phyloP scores from a whole-genome alignment of 306 rosid genomes.

The Myrica gale region DNA sequence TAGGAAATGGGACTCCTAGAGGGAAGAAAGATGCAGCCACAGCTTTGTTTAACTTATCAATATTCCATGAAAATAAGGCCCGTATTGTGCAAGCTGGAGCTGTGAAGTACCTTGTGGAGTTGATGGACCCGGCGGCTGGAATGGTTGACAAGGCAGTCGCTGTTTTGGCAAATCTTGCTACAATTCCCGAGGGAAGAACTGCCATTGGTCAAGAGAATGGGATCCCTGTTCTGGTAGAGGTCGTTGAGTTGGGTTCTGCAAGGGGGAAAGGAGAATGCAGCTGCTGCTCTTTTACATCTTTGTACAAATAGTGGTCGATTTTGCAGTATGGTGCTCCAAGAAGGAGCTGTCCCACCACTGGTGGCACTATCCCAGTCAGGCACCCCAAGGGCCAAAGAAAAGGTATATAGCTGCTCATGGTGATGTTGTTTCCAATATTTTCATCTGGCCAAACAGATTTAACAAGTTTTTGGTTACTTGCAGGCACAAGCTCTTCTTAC shows the following conservation, averaged over 20 bases:
- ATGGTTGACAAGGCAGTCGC: constrained; percentile 99
- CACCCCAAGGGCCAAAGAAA: constrained; percentile 94
- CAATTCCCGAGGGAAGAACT: constrained; percentile 77
- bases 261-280: constrained; percentile 98
- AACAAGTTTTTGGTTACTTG: constrained; percentile 28
- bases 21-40: constrained; percentile 99
- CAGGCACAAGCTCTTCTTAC: constrained; percentile 95
- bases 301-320: constrained; percentile 54
- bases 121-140: constrained; percentile 98
- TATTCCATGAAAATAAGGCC: constrained; percentile 76
- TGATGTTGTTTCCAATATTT: constrained; percentile 17
- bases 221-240: constrained; percentile 91
- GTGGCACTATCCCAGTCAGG: constrained; percentile 90
- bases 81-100: constrained; percentile 94
- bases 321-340: constrained; percentile 74
- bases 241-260: constrained; percentile 92
- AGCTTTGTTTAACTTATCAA: constrained; percentile 91
- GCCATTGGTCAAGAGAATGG: constrained; percentile 80
- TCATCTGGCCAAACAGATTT: constrained; percentile 3
- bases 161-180: constrained; percentile 87
- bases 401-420: constrained; percentile 43
- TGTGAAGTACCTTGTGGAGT: constrained; percentile 85
- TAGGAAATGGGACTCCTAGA: constrained; percentile 90
- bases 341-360: constrained; percentile 95
- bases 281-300: constrained; percentile 87